A percentile compares a stretch with the other conserved stretches of the same genome.
Evolutionary conservation across 257 asterid species (phyloP).

Genomic region (Verbena officinalis): DNA sequence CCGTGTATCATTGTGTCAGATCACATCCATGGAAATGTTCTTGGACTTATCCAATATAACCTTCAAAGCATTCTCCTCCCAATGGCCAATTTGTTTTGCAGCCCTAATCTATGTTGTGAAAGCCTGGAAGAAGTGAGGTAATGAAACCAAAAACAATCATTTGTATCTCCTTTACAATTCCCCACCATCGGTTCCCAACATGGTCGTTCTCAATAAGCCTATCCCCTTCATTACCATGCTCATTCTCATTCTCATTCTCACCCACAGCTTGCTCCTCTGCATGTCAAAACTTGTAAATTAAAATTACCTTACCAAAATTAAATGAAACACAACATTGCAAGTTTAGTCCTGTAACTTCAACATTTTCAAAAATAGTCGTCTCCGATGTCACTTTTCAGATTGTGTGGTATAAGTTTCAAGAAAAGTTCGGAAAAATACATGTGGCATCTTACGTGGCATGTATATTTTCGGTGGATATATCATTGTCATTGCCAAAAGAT

Average conservation of each 20-base stretch:
- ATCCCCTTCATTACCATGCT: conserved; percentile 45
- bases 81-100: conserved; percentile 4
- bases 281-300: conserved; percentile 12
- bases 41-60: background rate
- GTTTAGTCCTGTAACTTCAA: too few species aligned
- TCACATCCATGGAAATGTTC: background rate
- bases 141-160: conserved; percentile 91
- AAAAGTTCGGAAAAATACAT: too few species aligned
- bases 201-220: conserved; percentile 52
- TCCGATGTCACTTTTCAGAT: too few species aligned
- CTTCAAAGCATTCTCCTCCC: background rate
- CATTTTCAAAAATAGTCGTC: too few species aligned
- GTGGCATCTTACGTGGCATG: too few species aligned
- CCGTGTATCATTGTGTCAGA: background rate
- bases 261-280: conserved; percentile 60
- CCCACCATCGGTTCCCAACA: conserved; percentile 75
- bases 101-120: conserved; percentile 74
- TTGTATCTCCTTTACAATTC: conserved; percentile 79
- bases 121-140: conserved; percentile 93
- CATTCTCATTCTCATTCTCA: conserved; percentile 58
- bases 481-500: too few species aligned
- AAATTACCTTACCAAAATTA: too few species aligned
- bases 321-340: too few species aligned
- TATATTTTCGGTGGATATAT: too few species aligned
- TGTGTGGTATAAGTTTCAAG: too few species aligned